Evolutionary conservation across 345 rosid species (phyloP), one percentile per base, ranked within the genome.

Genomic region (Bruguiera sexangula): DNA sequence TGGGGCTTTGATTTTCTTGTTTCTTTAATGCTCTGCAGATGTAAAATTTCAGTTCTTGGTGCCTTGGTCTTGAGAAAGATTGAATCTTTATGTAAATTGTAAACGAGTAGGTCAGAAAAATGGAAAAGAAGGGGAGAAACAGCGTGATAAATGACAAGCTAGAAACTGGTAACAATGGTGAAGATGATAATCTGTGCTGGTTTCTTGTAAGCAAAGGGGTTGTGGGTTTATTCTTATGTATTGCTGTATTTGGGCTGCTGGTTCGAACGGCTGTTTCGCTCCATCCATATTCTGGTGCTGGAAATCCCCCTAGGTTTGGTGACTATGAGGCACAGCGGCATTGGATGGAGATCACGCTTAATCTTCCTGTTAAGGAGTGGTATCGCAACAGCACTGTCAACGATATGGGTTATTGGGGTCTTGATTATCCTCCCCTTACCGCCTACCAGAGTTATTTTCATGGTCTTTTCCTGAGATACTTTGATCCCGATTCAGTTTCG

Each of bases 341-440:
- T 77, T 95, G 99, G 98, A 92, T 95, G 99, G 99, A 92, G 88
- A 90, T 92, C 63, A 90, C 99, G n/a, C 63, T 80, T 2, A 88
- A 92, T 84, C 88, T 90, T 39, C 91, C 92, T 0, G 69, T 61
- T 6, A 72, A 60, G 62, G 86, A 88, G 3, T 95, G 99, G 97
- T 90, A 95, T 74, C 75, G 71, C 39, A 92, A 89, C 62, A 75
- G 87, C 76, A 88, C 87, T 22, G 21, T 20, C 75, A 95, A 95
- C 63, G 90, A 95, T 79, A 87, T 92, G 39, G 70, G 77, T 79
- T 95, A 90, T 71, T 92, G 97, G 99, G 99, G 99, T 57, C 92
- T 95, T 51, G 99, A 95, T 78, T 95, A 95, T 69, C 99, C 98
- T 77, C 98, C 99, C 29, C 85, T 95, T 52, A 92, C 99, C 30